These are phyloP conservation scores for Marasmius tenuissimus DNA, from an alignment of 1,284 basidiomycete species.

Conservation along the genomic window DNA sequence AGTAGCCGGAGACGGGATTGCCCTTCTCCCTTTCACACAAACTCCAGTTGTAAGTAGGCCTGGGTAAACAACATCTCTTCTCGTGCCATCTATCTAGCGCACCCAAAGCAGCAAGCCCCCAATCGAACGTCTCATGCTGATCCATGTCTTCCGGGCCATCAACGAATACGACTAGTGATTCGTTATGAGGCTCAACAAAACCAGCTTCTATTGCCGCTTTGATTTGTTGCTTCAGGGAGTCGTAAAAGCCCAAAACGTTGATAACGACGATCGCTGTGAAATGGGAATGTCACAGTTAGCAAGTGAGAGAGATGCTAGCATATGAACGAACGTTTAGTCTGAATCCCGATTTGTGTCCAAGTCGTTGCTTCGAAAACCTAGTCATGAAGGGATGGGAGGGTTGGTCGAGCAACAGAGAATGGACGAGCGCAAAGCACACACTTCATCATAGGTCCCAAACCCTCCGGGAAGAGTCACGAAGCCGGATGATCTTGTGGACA, in stretches of 20 bases:
- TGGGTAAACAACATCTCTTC: background rate
- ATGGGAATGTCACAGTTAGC: background rate
- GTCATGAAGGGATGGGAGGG: background rate
- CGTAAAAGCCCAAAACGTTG: slow-evolving; percentile 81
- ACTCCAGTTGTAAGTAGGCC: background rate
- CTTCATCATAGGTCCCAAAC: slow-evolving; percentile 92
- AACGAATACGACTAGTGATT: slow-evolving; percentile 67
- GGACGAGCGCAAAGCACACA: slow-evolving; percentile 22
- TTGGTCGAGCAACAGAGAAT: background rate
- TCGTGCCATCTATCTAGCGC: background rate
- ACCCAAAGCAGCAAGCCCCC: slow-evolving; percentile 68
- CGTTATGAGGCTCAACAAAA: slow-evolving; percentile 69
- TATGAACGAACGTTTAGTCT: slow-evolving; percentile 69
- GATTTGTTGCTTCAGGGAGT: slow-evolving; percentile 76
- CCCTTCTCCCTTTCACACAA: too few species aligned
- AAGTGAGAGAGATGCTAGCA: background rate
- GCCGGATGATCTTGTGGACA: slow-evolving; percentile 77
- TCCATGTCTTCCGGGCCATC: slow-evolving; percentile 62
- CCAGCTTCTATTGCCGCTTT: slow-evolving; percentile 67
- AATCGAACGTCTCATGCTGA: slow-evolving; percentile 66
- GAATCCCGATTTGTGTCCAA: slow-evolving; percentile 90
- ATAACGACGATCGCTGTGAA: slow-evolving; percentile 72
- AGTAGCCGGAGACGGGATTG: too few species aligned
- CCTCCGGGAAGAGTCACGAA: slow-evolving; percentile 91
- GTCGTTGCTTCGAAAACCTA: slow-evolving; percentile 87